Evolutionary conservation across 768 basidiomycete genomes (phyloP), one percentile per base, ranked within the genome.

Genomic region (Pulveroboletus sp.): DNA sequence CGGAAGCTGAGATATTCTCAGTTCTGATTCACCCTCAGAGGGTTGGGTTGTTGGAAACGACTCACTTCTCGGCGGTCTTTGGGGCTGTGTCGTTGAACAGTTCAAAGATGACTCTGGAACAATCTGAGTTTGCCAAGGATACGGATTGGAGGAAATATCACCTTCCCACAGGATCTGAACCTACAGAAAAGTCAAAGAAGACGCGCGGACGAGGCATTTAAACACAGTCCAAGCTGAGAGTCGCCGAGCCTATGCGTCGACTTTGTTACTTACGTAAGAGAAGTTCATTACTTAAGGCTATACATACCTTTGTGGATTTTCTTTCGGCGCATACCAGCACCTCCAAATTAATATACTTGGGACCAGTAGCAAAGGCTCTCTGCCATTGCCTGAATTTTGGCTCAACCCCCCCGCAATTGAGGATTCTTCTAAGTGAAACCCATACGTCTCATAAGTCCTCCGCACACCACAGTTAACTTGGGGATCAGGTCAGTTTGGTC

Each of bases 31-130:
- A 49, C 31, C 36, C 35, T 22, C 42, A 27, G 17, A 41, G 35
- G 22, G 44, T 27, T 26, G n/a, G 24, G 27, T 24, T 16, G 43
- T 36, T 26, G 12, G 32, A 34, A 48, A 35, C 14, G 17, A 55
- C 76, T 48, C 60, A 92, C 91, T 93, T 93, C 76, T 92, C 86
- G 51, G 72, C 73, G 11, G 89, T 87, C 70, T 84, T 83, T 4
- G 91, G 91, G 2, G 79, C 80, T 8, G 74, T 69, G 62, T 91
- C 85, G 53, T 70, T 80, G 72, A 78, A 90, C 11, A 94, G 73
- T 65, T 93, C 91, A 45, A 88, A 85, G 44, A 86, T 72, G 35
- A 88, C 74, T 54, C 86, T 89, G 60, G 0, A 43, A 41, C 22
- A 54, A 43, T 50, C 23, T 50, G 31, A 62, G 54, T 17, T 31